Evolutionary conservation across 768 basidiomycete genomes (phyloP), one percentile per base, ranked within the genome.

Genomic region (Scleroderma citrinum): DNA sequence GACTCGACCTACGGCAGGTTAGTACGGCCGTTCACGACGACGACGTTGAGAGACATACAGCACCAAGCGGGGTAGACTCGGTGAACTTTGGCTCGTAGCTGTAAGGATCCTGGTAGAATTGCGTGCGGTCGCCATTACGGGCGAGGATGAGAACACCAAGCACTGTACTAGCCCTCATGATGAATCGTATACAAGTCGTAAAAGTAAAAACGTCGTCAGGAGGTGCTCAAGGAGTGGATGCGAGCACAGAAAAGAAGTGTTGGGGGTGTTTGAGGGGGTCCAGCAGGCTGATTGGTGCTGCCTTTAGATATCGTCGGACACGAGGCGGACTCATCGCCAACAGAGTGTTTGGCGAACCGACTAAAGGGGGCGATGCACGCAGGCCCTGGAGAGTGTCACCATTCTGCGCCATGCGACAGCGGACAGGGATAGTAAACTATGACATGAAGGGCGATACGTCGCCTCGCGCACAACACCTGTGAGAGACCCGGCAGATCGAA

Each of bases 81-180:
- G 84, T 80, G 56, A 75, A 74, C 26, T 77, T 73, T 19, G 76
- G 76, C 36, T 76, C 72, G 65, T 88, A 88, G 24, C 72, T 82
- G 59, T 74, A 67, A 21, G 87, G 87, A 63, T 89, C 81, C 64
- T 89, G 87, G 68, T 76, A 75, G 61, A 76, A 83, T 64, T 75
- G 78, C 56, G 70, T 70, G 54, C 86, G 81, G 69, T 87, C 87
- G 49, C 87, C 87, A 59, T 84, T 87, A 57, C 85, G 80, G 52
- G 83, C 82, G 62, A 89, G 74, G 65, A 87, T 74, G 58, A 90
- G 77, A 56, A 85, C 84, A 65, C 87, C 87, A 56, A 84, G 83
- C 54, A 89, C 81, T 50, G 17, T 53, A 29, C 26, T 29, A 35
- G 62, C 48, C 38, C 51, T 55, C 55, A 53, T 62, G 37, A 54